These are phyloP conservation scores for Chenopodium quinoa DNA, from an alignment of 148 eudicot species.

Conservation along the genomic window DNA sequence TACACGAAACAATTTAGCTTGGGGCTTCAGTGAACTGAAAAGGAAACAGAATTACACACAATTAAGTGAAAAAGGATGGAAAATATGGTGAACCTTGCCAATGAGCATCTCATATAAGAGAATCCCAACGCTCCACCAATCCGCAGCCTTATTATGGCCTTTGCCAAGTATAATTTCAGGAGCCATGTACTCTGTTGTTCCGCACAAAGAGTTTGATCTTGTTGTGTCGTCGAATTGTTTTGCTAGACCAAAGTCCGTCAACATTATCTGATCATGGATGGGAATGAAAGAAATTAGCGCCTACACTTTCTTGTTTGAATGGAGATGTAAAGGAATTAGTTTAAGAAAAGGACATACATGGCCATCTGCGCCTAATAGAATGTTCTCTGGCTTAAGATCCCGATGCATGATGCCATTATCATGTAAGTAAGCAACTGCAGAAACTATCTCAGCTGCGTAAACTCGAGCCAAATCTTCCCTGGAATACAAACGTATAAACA, in stretches of 20 bases:
- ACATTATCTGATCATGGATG: conserved; percentile 29
- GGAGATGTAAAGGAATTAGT: not conserved
- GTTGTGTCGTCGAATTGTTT: conserved; percentile 41
- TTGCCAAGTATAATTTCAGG: conserved; percentile 56
- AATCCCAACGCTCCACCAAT: conserved; percentile 62
- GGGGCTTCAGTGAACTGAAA: not conserved
- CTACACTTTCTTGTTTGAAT: not conserved
- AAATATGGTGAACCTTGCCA: conserved; percentile 39
- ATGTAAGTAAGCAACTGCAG: conserved; percentile 47
- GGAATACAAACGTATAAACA: not conserved
- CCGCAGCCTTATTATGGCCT: conserved; percentile 52
- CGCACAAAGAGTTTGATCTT: conserved; percentile 49
- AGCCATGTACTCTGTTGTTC: conserved; percentile 54
- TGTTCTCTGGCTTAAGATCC: conserved; percentile 60
- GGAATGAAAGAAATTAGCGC: not conserved
- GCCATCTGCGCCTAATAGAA: conserved; percentile 51
- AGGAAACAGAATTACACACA: not conserved
- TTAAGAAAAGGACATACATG: conserved; percentile 30
- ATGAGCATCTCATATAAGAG: conserved; percentile 53
- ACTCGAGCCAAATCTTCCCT: conserved; percentile 57
- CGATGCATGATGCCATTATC: conserved; percentile 50
- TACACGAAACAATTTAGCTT: not conserved
- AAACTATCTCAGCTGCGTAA: conserved; percentile 55
- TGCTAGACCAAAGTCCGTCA: conserved; percentile 61
- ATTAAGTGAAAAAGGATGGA: no score